phyloP scores from a whole-genome alignment of 257 asterid genomes.

The Solanum virginianum region DNA sequence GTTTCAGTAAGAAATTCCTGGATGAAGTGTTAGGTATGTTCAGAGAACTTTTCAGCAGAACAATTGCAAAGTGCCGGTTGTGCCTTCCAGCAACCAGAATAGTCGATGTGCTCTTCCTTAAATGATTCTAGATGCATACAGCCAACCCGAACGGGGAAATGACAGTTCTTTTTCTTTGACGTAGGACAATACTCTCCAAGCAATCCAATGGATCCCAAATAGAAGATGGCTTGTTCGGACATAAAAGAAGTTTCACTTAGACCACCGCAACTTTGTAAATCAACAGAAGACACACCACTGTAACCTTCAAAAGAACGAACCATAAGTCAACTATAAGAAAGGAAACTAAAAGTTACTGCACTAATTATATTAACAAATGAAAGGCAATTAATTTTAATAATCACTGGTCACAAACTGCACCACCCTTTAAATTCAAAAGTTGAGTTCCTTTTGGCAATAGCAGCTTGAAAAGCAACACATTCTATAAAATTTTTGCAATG shows the following conservation, averaged over 20 bases:
- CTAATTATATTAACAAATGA: background rate
- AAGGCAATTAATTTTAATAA: background rate
- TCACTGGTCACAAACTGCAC: background rate
- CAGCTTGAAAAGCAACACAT: background rate
- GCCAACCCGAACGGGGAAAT: background rate
- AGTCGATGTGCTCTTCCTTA: background rate
- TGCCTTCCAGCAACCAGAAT: background rate
- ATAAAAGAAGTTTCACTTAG: background rate
- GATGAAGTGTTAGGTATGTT: background rate
- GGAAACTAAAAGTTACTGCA: background rate
- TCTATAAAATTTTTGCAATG: no score
- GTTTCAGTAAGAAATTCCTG: background rate
- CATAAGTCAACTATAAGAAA: background rate
- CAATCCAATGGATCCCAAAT: conserved; percentile 7
- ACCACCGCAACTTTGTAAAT: background rate
- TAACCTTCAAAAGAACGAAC: background rate
- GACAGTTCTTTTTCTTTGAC: background rate
- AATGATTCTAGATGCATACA: conserved; percentile 6
- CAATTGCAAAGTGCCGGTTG: background rate
- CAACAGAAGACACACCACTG: background rate
- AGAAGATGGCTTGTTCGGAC: conserved; percentile 13
- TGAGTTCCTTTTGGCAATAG: background rate
- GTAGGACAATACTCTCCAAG: conserved; percentile 9
- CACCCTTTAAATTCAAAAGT: background rate
- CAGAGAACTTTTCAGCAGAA: background rate